These are phyloP conservation scores for Brassica nigra DNA, from an alignment of 345 rosid genomes.

Conservation along the genomic window DNA sequence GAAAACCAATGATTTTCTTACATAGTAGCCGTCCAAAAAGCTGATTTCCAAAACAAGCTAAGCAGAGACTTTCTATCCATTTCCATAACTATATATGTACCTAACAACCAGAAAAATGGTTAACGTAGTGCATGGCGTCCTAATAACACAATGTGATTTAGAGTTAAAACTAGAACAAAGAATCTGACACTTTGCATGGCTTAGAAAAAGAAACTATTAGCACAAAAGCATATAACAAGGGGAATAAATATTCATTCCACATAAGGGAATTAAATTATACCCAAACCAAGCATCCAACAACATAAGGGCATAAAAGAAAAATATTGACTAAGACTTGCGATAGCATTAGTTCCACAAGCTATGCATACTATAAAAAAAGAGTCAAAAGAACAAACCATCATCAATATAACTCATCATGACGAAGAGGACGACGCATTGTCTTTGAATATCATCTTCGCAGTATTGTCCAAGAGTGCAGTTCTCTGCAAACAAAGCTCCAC, in stretches of 20 bases:
- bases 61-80: background rate
- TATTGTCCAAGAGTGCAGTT: slow-evolving; percentile 28
- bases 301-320: slow-evolving; percentile 9
- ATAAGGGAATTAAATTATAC: slow-evolving; percentile 3
- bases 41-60: background rate
- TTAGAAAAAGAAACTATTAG: background rate
- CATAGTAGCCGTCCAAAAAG: background rate
- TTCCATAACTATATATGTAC: background rate
- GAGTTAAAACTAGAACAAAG: background rate
- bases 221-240: background rate
- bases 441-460: slow-evolving; percentile 44
- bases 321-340: background rate
- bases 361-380: background rate
- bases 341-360: slow-evolving; percentile 17
- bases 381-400: background rate
- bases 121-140: background rate
- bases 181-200: background rate
- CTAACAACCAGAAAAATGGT: background rate
- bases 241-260: background rate
- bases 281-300: slow-evolving; percentile 35
- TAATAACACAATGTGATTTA: background rate
- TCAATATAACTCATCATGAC: background rate
- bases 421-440: slow-evolving; percentile 9
- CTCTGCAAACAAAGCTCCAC: slow-evolving; percentile 45
- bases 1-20: background rate